Percentiles rank a stretch among this genome's conserved stretches.
These are phyloP conservation scores for Ustilago hordei DNA, from an alignment of 1,284 basidiomycete species.

Conservation along the genomic window DNA sequence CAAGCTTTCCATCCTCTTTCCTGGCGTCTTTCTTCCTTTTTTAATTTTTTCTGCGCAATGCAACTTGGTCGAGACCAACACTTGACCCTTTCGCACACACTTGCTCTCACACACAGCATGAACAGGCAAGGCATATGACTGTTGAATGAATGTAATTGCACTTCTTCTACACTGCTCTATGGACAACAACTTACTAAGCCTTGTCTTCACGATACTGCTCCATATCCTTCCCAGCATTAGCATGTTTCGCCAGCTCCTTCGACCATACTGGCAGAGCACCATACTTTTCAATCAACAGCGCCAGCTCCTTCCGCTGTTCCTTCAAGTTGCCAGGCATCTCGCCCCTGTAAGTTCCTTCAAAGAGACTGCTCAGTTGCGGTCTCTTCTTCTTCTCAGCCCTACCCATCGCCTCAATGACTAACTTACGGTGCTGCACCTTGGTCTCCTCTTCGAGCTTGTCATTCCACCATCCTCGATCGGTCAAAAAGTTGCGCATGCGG, in stretches of 20 bases:
- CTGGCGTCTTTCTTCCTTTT: neutral
- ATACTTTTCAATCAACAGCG: conserved; percentile 82
- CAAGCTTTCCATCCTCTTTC: too few species aligned
- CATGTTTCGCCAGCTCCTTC: conserved; percentile 83
- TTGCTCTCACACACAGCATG: neutral
- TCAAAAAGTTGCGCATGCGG: conserved; percentile 85
- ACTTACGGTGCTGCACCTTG: conserved; percentile 77
- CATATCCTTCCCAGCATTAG: conserved; percentile 80
- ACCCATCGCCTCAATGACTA: conserved; percentile 83
- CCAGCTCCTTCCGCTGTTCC: conserved; percentile 85
- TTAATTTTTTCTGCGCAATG: neutral
- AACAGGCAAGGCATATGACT: neutral
- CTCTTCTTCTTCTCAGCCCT: conserved; percentile 80
- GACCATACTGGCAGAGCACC: conserved; percentile 84
- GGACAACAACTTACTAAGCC: neutral
- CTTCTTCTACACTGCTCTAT: neutral
- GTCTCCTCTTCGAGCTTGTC: conserved; percentile 80
- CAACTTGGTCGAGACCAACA: conserved; percentile 1
- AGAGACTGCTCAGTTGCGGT: conserved; percentile 80
- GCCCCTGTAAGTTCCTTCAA: conserved; percentile 81
- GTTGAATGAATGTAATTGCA: neutral
- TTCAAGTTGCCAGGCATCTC: conserved; percentile 73
- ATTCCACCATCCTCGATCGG: conserved; percentile 83
- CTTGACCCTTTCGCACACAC: neutral
- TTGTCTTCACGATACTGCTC: conserved; percentile 31